Percentiles rank a stretch among this genome's conserved stretches.
These are phyloP conservation scores for Colletotrichum limetticola DNA, from an alignment of 2,329 filamentous ascomycete species.

Conservation along the genomic window DNA sequence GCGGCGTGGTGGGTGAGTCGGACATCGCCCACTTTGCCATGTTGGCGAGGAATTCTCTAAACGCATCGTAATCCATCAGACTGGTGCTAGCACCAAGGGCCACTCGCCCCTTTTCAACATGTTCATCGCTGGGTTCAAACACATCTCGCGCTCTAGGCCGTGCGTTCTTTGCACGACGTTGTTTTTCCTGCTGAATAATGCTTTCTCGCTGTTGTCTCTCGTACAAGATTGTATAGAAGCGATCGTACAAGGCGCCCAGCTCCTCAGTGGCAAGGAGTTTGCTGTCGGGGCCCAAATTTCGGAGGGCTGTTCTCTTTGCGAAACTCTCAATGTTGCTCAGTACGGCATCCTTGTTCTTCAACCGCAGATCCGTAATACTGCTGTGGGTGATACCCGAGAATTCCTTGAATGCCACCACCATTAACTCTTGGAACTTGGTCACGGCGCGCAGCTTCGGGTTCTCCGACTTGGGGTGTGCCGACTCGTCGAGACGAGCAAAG, in stretches of 20 bases:
- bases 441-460: constrained; percentile 95
- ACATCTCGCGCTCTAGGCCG: constrained; percentile 56
- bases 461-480: constrained; percentile 93
- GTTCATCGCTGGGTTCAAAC: constrained; percentile 50
- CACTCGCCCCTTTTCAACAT: constrained; percentile 85
- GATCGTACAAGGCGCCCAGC: constrained; percentile 89
- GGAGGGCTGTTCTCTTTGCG: constrained; percentile 94
- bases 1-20: constrained; percentile 77
- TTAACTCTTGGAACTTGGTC: constrained; percentile 95
- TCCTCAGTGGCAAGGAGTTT: constrained; percentile 89
- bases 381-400: constrained; percentile 95
- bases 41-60: constrained; percentile 90
- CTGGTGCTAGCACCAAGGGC: constrained; percentile 90
- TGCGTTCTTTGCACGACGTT: constrained; percentile 72
- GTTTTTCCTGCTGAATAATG: constrained; percentile 80
- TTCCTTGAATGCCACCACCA: constrained; percentile 99
- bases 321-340: constrained; percentile 97
- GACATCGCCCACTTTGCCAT: constrained; percentile 94
- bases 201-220: constrained; percentile 87
- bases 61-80: constrained; percentile 97
- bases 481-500: constrained; percentile 92
- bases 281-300: constrained; percentile 95
- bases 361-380: constrained; percentile 87
- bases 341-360: constrained; percentile 94
- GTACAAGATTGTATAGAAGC: constrained; percentile 92